These are phyloP conservation scores for Vitis riparia DNA, from an alignment of 164 flowering plant species.

Conservation along the genomic window DNA sequence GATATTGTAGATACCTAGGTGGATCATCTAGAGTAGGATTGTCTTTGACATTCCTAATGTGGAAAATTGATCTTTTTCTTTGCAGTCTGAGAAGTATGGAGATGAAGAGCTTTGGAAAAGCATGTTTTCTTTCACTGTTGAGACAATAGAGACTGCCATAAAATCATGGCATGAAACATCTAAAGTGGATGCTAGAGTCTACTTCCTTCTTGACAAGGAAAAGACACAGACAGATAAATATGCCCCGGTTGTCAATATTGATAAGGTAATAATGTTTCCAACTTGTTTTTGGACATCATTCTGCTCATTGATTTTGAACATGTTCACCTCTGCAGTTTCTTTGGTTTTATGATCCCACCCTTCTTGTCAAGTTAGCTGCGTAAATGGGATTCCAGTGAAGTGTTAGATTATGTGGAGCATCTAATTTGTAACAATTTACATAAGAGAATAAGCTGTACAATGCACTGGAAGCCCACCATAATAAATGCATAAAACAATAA, in stretches of 20 bases:
- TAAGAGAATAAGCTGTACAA: background rate
- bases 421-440: background rate
- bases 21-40: background rate
- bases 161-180: constrained; percentile 87
- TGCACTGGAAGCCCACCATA: too few relatives aligned
- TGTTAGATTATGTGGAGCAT: background rate
- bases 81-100: constrained; percentile 65
- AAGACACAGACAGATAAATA: constrained; percentile 82
- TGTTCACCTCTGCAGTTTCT: background rate
- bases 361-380: background rate
- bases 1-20: background rate
- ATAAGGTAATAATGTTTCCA: constrained; percentile 54
- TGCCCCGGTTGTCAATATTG: constrained; percentile 85
- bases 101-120: constrained; percentile 58
- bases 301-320: background rate
- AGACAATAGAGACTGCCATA: constrained; percentile 79
- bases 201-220: constrained; percentile 76
- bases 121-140: constrained; percentile 64
- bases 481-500: too few relatives aligned
- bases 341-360: background rate
- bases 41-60: background rate
- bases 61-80: constrained; percentile 16
- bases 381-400: background rate
- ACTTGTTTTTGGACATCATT: background rate
- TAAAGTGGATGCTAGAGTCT: constrained; percentile 77